Conservation (phyloP, 2,329 filamentous ascomycete species). For the Emydomyces testavorans region DNA sequence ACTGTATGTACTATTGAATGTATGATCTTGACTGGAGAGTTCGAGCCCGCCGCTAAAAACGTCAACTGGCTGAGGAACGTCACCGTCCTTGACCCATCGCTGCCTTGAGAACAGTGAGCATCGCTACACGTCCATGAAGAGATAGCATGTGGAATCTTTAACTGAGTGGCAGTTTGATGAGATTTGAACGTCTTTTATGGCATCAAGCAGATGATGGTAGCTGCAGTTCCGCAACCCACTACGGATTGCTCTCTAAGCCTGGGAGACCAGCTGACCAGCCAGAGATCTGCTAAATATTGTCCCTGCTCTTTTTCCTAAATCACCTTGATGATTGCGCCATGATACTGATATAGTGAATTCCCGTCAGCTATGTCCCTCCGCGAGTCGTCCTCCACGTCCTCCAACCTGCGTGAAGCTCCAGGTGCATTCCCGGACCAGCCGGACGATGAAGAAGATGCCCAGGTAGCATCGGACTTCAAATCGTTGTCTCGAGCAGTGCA, state of each 20-base stretch:
- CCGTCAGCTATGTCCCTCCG: not conserved
- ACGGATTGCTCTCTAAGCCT: too few species aligned
- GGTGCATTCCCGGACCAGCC: constrained; percentile 38
- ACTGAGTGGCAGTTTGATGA: not conserved
- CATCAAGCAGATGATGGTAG: not conserved
- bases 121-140: not conserved
- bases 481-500: constrained; percentile 51
- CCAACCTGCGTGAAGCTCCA: constrained; percentile 31
- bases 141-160: not conserved
- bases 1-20: not conserved
- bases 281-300: not conserved
- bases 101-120: not conserved
- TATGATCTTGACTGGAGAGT: not conserved
- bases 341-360: not conserved
- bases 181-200: not conserved
- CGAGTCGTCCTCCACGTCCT: not conserved
- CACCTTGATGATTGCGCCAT: not conserved
- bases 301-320: too few species aligned
- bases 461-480: constrained; percentile 22
- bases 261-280: not conserved
- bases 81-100: not conserved
- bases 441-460: constrained; percentile 13
- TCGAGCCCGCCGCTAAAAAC: not conserved
- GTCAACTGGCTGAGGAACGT: not conserved
- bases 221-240: too few species aligned